Percentiles rank a stretch among this genome's conserved stretches.
phyloP scores from a whole-genome alignment of 495 filamentous ascomycete genomes.

The Aspergillus sclerotiicarbonarius region DNA sequence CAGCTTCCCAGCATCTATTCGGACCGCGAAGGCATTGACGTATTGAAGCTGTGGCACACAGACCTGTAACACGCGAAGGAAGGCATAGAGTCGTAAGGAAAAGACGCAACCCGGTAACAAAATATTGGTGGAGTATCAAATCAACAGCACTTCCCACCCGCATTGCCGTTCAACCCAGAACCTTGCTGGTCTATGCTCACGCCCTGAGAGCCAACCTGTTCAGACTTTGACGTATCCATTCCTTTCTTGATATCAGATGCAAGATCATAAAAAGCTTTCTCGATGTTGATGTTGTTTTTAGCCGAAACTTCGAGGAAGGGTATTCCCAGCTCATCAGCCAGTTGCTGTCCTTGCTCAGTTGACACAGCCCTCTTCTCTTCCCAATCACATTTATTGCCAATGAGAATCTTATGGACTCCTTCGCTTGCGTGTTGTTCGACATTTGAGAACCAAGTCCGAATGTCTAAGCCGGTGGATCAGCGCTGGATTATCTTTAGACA shows the following conservation, averaged over 20 bases:
- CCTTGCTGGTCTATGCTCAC: conserved; percentile 69
- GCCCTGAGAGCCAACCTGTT: conserved; percentile 60
- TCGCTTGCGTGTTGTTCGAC: conserved; percentile 99
- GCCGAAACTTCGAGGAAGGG: conserved; percentile 98
- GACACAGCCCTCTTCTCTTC: conserved; percentile 96
- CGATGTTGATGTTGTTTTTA: conserved; percentile 99
- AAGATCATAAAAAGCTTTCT: conserved; percentile 96
- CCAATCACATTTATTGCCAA: conserved; percentile 99
- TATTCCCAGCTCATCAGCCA: conserved; percentile 95
- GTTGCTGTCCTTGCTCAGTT: conserved; percentile 86
- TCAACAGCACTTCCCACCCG: conserved; percentile 87
- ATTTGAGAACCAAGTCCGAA: conserved; percentile 98
- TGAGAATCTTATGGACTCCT: conserved; percentile 99
- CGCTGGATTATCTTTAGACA: background rate
- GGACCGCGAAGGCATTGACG: background rate
- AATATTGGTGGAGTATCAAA: background rate
- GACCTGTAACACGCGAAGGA: background rate
- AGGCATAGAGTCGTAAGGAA: background rate
- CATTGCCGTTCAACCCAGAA: conserved; percentile 55
- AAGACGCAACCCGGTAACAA: background rate
- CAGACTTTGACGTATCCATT: conserved; percentile 70
- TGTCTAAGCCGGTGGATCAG: conserved; percentile 59
- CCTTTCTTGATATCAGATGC: conserved; percentile 96
- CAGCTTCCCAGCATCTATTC: background rate
- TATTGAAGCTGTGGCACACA: background rate